These are phyloP conservation scores for Cutaneotrichosporon mucoides DNA, from an alignment of 1,284 basidiomycete species.

Conservation along the genomic window DNA sequence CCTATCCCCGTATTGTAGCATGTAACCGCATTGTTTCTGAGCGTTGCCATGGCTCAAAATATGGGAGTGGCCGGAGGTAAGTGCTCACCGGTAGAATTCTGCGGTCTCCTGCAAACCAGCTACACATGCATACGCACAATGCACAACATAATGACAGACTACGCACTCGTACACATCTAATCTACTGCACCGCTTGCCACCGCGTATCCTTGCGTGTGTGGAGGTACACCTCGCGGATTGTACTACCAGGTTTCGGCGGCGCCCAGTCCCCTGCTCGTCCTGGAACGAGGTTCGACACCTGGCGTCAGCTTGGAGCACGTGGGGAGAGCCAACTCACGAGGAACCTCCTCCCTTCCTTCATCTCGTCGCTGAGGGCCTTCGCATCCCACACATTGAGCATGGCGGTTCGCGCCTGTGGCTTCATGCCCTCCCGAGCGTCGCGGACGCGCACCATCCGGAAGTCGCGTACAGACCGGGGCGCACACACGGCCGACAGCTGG, in stretches of 20 bases:
- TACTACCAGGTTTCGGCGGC: constrained; percentile 40
- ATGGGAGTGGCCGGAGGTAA: too few species aligned
- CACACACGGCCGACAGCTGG: constrained; percentile 69
- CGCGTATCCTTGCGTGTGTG: constrained; percentile 60
- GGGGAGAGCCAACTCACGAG: constrained; percentile 48
- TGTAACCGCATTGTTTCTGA: too few species aligned
- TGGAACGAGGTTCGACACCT: constrained; percentile 64
- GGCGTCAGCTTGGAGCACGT: not conserved
- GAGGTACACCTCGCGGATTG: constrained; percentile 60
- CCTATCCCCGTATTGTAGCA: too few species aligned
- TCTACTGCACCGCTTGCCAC: constrained; percentile 50
- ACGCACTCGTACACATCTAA: not conserved
- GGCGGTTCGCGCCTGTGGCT: constrained; percentile 57
- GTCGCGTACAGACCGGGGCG: constrained; percentile 69
- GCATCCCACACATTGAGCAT: constrained; percentile 84
- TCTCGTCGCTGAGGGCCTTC: constrained; percentile 56
- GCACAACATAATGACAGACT: not conserved
- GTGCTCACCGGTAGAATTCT: too few species aligned
- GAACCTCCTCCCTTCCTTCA: constrained; percentile 66
- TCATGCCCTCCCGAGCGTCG: constrained; percentile 61
- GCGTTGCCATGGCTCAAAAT: too few species aligned
- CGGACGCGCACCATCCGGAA: constrained; percentile 73
- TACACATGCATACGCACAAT: not conserved
- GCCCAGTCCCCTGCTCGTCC: constrained; percentile 61
- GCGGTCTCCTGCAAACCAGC: not conserved